These are phyloP conservation scores for Venturia oleaginea DNA, from an alignment of 2,329 filamentous ascomycete genomes.

Conservation along the genomic window DNA sequence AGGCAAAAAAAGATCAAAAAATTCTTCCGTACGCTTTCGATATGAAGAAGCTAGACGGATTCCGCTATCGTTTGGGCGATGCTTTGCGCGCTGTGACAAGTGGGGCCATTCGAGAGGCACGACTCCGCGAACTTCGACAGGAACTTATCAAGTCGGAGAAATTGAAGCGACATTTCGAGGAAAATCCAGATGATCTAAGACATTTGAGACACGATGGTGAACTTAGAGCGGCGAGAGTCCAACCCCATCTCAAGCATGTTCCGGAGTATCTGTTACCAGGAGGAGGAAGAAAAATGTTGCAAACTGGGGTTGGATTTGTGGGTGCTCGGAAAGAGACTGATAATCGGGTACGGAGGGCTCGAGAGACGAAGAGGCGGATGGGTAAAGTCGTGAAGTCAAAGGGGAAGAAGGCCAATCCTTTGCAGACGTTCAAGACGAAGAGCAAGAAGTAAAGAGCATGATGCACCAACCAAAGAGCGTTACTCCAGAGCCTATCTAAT, in stretches of 20 bases:
- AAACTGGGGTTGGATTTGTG: constrained; percentile 67
- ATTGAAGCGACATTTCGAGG: constrained; percentile 89
- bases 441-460: not conserved
- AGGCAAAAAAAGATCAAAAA: constrained; percentile 68
- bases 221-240: constrained; percentile 69
- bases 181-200: constrained; percentile 82
- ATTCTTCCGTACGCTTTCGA: constrained; percentile 90
- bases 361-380: constrained; percentile 34
- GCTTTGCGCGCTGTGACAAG: constrained; percentile 83
- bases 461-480: not conserved
- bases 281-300: constrained; percentile 58
- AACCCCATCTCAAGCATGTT: constrained; percentile 86
- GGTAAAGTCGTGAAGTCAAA: constrained; percentile 46
- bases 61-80: constrained; percentile 91
- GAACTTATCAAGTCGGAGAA: constrained; percentile 92
- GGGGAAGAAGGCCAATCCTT: constrained; percentile 66
- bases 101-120: constrained; percentile 80
- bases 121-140: constrained; percentile 76
- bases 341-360: constrained; percentile 34
- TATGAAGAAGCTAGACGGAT: constrained; percentile 86
- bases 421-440: constrained; percentile 66
- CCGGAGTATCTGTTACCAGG: constrained; percentile 84
- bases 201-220: constrained; percentile 88
- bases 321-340: constrained; percentile 45
- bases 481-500: not conserved